A percentile compares a stretch with the other conserved stretches of the same genome.
Evolutionary conservation across 2,329 filamentous ascomycete species (phyloP).

Genomic region (Westerdykella aurantiaca): DNA sequence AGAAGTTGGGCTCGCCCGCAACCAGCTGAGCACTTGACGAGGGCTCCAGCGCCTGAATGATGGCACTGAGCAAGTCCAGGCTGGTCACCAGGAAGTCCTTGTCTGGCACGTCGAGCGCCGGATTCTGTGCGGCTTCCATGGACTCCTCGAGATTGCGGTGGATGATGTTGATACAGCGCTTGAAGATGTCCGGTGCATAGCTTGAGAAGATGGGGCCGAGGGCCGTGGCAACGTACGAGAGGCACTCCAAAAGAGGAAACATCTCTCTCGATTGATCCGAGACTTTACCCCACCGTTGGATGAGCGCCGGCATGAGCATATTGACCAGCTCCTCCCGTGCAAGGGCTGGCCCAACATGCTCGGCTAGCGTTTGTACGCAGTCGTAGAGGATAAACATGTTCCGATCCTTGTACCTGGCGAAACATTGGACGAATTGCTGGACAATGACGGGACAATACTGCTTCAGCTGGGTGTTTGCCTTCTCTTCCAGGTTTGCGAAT

Average conservation of each 20-base stretch:
- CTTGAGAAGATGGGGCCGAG: slow-evolving; percentile 76
- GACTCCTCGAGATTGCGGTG: slow-evolving; percentile 84
- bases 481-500: slow-evolving; percentile 93
- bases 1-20: slow-evolving; percentile 70
- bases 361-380: slow-evolving; percentile 93
- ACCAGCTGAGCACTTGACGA: slow-evolving; percentile 72
- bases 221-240: slow-evolving; percentile 88
- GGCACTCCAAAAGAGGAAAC: slow-evolving; percentile 90
- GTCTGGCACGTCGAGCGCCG: slow-evolving; percentile 70
- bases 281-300: slow-evolving; percentile 80
- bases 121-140: slow-evolving; percentile 62
- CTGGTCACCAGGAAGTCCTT: slow-evolving; percentile 97
- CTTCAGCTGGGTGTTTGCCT: slow-evolving; percentile 71
- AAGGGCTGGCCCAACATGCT: slow-evolving; percentile 77
- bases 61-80: slow-evolving; percentile 84
- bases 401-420: slow-evolving; percentile 91
- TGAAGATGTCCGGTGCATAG: slow-evolving; percentile 81
- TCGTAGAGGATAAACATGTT: slow-evolving; percentile 99
- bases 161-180: slow-evolving; percentile 83
- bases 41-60: slow-evolving; percentile 80
- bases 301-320: slow-evolving; percentile 86
- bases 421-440: slow-evolving; percentile 86
- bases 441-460: slow-evolving; percentile 89
- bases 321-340: slow-evolving; percentile 75
- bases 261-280: slow-evolving; percentile 86